Evolutionary conservation across 2,329 filamentous ascomycete species (phyloP).

Genomic region (Diaporthe ampelina): DNA sequence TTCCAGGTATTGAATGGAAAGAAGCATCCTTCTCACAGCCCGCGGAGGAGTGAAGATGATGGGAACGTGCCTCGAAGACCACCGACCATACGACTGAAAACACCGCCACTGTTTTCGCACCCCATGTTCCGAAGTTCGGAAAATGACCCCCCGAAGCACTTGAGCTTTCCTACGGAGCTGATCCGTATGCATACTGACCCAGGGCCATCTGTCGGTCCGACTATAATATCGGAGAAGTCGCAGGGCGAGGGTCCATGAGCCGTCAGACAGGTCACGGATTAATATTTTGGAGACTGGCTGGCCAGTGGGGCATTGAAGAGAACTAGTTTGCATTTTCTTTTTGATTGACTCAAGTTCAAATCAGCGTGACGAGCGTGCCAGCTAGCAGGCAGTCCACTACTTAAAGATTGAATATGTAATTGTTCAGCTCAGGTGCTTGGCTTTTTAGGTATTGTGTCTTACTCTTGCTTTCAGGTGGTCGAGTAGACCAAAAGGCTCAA

Average conservation of each 20-base stretch:
- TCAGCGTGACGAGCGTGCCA: not conserved
- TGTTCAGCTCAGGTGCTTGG: not conserved
- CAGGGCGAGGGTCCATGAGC: not conserved
- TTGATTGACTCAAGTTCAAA: not conserved
- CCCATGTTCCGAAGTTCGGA: conserved; percentile 32
- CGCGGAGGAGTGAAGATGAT: not conserved
- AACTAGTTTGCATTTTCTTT: not conserved
- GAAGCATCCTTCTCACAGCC: conserved; percentile 3
- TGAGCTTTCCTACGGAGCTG: conserved; percentile 36
- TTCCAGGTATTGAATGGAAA: conserved; percentile 33
- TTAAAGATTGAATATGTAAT: not conserved
- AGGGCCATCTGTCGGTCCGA: not conserved
- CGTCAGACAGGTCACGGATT: not conserved
- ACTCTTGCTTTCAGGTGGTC: not conserved
- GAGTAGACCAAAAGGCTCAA: not conserved
- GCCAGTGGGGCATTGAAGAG: not conserved
- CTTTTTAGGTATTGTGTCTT: not conserved
- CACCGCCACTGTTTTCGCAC: conserved; percentile 39
- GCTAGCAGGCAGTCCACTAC: not conserved
- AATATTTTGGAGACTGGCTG: not conserved
- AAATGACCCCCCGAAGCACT: conserved; percentile 18
- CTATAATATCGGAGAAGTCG: not conserved
- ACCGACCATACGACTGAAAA: conserved; percentile 34
- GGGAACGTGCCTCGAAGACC: not conserved
- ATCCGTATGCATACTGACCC: conserved; percentile 22